These are phyloP conservation scores for Euphorbia schlechtendalii DNA, from an alignment of 441 rosid genomes.

Conservation along the genomic window DNA sequence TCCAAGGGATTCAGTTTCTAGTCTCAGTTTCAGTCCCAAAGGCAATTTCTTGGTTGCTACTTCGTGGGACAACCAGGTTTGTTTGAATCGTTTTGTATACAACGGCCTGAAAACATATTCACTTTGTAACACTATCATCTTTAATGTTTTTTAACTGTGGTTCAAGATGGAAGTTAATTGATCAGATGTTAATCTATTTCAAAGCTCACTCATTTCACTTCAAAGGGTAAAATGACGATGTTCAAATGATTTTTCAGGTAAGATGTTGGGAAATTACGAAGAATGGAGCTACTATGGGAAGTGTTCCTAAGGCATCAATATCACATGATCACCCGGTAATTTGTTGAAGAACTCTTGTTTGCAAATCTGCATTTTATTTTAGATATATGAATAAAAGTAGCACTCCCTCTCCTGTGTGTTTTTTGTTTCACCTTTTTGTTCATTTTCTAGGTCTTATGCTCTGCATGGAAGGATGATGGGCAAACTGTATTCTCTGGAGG, in stretches of 20 bases:
- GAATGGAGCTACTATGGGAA: conserved; percentile 46
- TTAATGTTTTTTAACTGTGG: neutral
- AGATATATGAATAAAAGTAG: conserved; percentile 5
- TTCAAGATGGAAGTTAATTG: neutral
- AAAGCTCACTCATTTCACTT: neutral
- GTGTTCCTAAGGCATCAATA: conserved; percentile 76
- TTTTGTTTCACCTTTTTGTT: neutral
- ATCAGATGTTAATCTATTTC: neutral
- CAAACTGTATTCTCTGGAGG: conserved; percentile 89
- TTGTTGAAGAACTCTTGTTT: conserved; percentile 12
- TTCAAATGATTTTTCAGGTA: conserved; percentile 39
- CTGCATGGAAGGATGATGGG: conserved; percentile 98
- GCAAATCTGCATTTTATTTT: neutral
- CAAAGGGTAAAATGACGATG: neutral
- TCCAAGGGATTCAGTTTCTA: conserved; percentile 76
- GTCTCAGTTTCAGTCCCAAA: conserved; percentile 86
- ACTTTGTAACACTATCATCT: neutral
- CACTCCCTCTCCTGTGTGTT: conserved; percentile 1
- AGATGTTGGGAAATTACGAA: conserved; percentile 86
- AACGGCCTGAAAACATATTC: neutral
- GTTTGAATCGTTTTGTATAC: too few relatives aligned
- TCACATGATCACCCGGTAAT: conserved; percentile 92
- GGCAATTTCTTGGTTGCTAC: conserved; percentile 82
- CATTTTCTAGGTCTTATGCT: conserved; percentile 66
- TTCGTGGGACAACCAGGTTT: conserved; percentile 99